Evolutionary conservation across 805 yeast species (phyloP), one percentile per base, ranked within the genome.

Genomic region (Hagleromyces aurorensis): DNA sequence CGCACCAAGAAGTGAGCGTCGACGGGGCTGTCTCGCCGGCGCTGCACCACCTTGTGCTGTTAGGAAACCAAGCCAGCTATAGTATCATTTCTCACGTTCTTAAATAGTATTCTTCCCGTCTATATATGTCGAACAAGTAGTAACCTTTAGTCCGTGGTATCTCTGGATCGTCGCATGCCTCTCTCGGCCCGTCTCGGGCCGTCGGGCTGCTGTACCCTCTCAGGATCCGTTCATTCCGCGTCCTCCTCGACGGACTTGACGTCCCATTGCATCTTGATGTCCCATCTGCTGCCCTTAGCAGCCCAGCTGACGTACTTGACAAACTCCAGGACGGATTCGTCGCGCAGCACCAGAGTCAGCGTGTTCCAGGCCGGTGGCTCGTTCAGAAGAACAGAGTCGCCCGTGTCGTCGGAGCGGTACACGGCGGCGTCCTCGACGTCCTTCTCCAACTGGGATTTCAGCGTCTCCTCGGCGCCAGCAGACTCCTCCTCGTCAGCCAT

Each of bases 271-370:
- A 79, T 74, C 19, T 67, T 65, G 22, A 91, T 63, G 51, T 91
- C 99, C 95, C 95, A 91, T 51, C 98, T 68, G 22, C 91, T 77
- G 1, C 96, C 94, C 36, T 76, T 75, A 5, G 97, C 96, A 38
- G 73, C 73, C 55, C 72, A 73, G 48, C 95, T 82, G 12, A 89
- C 89, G 46, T 91, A 91, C 54, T 91, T 91, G 44, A 91, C 76
- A 57, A 91, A 91, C 55, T 87, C 81, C 59, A 93, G 62, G n/a
- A 89, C 87, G 27, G 77, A 71, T 6, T 80, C 75, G 50, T 91
- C 97, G 47, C 96, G 67, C 40, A 82, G 65, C 63, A 85, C 82
- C 33, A 91, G 55, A 16, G 73, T 70, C 36, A 91, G 61, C 25
- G 73, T 70, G 54, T 91, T 93, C 89, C 94, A 84, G 33, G 70